Evolutionary conservation across 108 stramenopile species (phyloP), one percentile per base, ranked within the genome.

Genomic region (Conticribra guillardii): DNA sequence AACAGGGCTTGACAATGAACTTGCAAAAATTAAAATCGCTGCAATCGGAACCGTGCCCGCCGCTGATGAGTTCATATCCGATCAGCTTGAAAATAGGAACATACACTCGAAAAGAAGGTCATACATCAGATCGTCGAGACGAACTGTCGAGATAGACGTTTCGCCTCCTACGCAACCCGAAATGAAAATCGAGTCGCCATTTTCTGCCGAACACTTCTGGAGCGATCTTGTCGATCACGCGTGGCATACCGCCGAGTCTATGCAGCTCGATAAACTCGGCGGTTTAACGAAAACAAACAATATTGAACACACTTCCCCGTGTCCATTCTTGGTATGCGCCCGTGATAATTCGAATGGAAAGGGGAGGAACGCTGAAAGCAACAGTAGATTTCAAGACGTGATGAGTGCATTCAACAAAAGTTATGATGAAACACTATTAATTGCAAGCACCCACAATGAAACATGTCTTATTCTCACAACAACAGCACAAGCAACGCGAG

Each of bases 1-100:
- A 49, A 71, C 78, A 18, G 62, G 63, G 49, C 70, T 79, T 8
- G 78, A 79, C 32, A 63, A 55, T 47, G 78, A 79, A 57, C 59
- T 79, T 28, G 64, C 47, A 4, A 79, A 56, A 50, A 79, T 79
- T 29, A 11, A 34, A 53, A 59, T 59, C 41, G 59, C 31, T 48
- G n/a, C 49, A 18, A 9, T 11, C 11, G 5, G 8, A 9, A 9
- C 37, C 11, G 37, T 5, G 37, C 32, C 32, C 16, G 67, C 34
- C 31, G 18, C 41, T 18, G 16, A 67, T 15, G 28, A 60, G 29
- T 8, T 44, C 30, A 29, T 37, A 33, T 22, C 62, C 17, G 37
- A 41, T 41, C 37, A 41, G 11, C 45, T 49, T 14, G 65, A 53
- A 4, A 55, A 54, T 24, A 18, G 29, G 46, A 50, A 29, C 22